These are phyloP conservation scores for Pseudonitzschia multiseries DNA, from an alignment of 108 stramenopile species.

Conservation along the genomic window DNA sequence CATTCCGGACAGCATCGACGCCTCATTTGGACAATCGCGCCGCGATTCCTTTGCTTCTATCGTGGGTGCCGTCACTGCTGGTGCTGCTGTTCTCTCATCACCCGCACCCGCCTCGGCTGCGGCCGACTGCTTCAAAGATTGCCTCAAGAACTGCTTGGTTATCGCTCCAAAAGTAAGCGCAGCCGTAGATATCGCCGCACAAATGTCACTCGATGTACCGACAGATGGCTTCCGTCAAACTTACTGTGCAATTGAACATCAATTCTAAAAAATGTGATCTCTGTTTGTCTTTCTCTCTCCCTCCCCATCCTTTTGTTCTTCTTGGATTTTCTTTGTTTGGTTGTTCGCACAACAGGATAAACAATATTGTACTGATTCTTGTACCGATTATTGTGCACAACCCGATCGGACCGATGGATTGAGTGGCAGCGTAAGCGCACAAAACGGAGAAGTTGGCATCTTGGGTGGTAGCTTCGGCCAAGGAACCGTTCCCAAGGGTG, in stretches of 20 bases:
- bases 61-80: background rate
- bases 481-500: constrained; percentile 77
- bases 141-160: constrained; percentile 67
- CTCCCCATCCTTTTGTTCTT: too few species aligned
- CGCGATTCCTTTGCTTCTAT: constrained; percentile 12
- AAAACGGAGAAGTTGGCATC: constrained; percentile 73
- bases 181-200: background rate
- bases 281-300: too few species aligned
- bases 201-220: background rate
- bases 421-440: constrained; percentile 62
- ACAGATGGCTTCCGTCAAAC: too few species aligned
- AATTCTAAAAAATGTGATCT: background rate
- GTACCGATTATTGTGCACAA: constrained; percentile 73
- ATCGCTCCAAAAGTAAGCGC: constrained; percentile 64
- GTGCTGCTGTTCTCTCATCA: background rate
- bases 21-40: background rate
- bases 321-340: background rate
- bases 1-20: background rate
- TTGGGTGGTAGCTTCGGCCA: constrained; percentile 52
- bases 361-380: constrained; percentile 56
- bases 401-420: constrained; percentile 78
- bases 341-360: constrained; percentile 34
- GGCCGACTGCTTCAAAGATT: constrained; percentile 72
- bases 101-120: constrained; percentile 31
- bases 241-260: too few species aligned